Conservation (phyloP, 805 yeast species). For the Blastobotrys attinorum region DNA sequence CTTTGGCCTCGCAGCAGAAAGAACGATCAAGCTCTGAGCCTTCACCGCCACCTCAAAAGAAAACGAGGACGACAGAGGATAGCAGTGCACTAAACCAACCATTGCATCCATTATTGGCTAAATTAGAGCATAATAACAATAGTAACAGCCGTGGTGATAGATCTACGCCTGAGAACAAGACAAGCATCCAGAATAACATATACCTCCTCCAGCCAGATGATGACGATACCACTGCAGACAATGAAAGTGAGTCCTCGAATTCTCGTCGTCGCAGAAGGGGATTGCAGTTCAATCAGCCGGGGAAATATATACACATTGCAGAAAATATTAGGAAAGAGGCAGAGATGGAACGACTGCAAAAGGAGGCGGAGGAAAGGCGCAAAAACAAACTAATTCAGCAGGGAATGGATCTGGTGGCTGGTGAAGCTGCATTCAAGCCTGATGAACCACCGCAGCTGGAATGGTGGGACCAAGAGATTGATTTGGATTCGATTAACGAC, state of each 20-base stretch:
- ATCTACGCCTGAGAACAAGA: background rate
- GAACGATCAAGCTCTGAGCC: too few relatives aligned
- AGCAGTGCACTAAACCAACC: background rate
- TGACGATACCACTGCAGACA: slow-evolving; percentile 7
- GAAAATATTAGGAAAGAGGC: slow-evolving; percentile 39
- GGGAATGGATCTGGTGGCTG: slow-evolving; percentile 35
- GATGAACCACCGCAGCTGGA: slow-evolving; percentile 57
- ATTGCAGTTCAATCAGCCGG: slow-evolving; percentile 49
- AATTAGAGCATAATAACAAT: slow-evolving; percentile 3
- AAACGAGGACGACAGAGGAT: too few relatives aligned
- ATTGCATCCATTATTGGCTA: background rate
- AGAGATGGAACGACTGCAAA: slow-evolving; percentile 28
- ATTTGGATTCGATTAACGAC: slow-evolving; percentile 46
- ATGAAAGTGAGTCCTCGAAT: slow-evolving; percentile 29
- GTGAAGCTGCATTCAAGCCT: slow-evolving; percentile 48
- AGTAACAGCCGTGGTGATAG: background rate
- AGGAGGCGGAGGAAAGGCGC: slow-evolving; percentile 29
- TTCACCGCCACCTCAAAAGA: too few relatives aligned
- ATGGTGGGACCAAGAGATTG: slow-evolving; percentile 69
- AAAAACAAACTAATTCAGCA: background rate
- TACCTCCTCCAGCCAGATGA: too few relatives aligned
- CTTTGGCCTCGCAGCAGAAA: too few relatives aligned
- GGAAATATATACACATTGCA: slow-evolving; percentile 54
- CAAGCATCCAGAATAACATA: background rate
- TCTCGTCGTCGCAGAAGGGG: slow-evolving; percentile 28